These are phyloP conservation scores for Yamadazyma insecticola DNA, from an alignment of 805 yeast species.

Conservation along the genomic window DNA sequence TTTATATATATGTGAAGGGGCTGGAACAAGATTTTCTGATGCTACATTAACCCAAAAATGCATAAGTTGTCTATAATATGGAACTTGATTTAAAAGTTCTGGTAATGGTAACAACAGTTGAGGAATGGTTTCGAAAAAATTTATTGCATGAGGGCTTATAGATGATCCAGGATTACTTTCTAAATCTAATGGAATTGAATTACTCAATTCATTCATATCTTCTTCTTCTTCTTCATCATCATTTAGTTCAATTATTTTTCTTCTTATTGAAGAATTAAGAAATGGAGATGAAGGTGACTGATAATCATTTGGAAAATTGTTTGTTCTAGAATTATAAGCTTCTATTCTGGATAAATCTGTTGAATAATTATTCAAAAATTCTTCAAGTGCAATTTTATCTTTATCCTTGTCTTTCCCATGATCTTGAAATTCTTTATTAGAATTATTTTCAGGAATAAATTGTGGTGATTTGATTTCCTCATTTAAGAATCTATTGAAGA, in stretches of 20 bases:
- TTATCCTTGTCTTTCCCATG: too few species aligned
- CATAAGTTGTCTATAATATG: slow-evolving; percentile 56
- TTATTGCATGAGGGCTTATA: background rate
- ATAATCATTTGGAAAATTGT: background rate
- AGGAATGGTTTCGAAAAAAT: slow-evolving; percentile 20
- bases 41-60: slow-evolving; percentile 61
- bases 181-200: slow-evolving; percentile 3
- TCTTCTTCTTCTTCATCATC: slow-evolving; percentile 1
- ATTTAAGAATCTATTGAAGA: slow-evolving; percentile 21
- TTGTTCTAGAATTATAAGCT: slow-evolving; percentile 14
- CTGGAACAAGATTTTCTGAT: slow-evolving; percentile 59
- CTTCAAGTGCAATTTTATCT: too few species aligned
- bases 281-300: slow-evolving; percentile 1
- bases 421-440: too few species aligned
- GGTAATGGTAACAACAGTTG: slow-evolving; percentile 49
- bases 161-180: slow-evolving; percentile 1
- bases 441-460: too few species aligned
- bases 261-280: background rate
- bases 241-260: background rate
- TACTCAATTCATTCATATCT: slow-evolving; percentile 7
- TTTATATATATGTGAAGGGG: slow-evolving; percentile 49
- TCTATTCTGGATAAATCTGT: slow-evolving; percentile 34
- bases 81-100: slow-evolving; percentile 53
- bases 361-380: slow-evolving; percentile 23
- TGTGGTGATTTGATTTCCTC: too few species aligned